Conservation (phyloP, 345 rosid genomes). For the Rhodamnia rubescens region DNA sequence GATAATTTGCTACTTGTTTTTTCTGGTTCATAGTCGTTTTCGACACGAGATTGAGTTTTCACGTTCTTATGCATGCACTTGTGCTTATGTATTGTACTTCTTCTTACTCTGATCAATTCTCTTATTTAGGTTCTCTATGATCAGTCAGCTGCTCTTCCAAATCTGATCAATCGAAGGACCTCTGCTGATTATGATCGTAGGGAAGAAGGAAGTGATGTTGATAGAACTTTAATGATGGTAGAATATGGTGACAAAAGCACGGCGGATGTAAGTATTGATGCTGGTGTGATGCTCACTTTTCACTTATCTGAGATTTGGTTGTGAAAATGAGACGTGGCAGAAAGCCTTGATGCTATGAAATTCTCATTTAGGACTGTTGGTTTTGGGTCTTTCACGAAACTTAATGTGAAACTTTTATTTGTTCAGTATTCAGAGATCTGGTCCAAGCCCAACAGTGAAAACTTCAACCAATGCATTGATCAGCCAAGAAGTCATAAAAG, state of each 20-base stretch:
- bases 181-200: slow-evolving; percentile 26
- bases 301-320: background rate
- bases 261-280: slow-evolving; percentile 42
- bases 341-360: background rate
- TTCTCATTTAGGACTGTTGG: background rate
- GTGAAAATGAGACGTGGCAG: background rate
- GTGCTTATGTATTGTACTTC: background rate
- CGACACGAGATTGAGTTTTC: background rate
- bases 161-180: slow-evolving; percentile 16
- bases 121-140: slow-evolving; percentile 28
- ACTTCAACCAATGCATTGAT: slow-evolving; percentile 69
- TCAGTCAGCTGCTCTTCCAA: slow-evolving; percentile 14
- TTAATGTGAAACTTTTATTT: background rate
- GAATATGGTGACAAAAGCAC: slow-evolving; percentile 19
- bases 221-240: slow-evolving; percentile 32
- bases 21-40: background rate
- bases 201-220: slow-evolving; percentile 32
- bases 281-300: background rate
- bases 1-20: background rate
- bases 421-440: slow-evolving; percentile 71
- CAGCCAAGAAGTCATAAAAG: slow-evolving; percentile 47
- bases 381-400: background rate
- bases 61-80: background rate
- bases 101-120: background rate
- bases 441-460: slow-evolving; percentile 75